Conservation (phyloP, 2,329 filamentous ascomycete genomes). For the Biscogniauxia mediterranea region DNA sequence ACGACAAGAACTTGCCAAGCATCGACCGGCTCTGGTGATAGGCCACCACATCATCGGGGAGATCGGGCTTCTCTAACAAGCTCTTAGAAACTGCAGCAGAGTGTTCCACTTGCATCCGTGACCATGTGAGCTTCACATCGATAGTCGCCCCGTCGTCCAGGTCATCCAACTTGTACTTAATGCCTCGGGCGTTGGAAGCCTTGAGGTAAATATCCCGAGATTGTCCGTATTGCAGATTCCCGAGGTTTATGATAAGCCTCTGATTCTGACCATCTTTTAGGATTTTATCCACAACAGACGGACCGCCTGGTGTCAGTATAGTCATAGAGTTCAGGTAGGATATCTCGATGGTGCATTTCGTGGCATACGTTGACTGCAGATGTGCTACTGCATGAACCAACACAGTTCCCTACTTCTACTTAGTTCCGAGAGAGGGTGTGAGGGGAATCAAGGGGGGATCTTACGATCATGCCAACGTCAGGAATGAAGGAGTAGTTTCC, state of each 20-base stretch:
- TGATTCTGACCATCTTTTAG: constrained; percentile 14
- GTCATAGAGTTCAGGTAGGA: constrained; percentile 36
- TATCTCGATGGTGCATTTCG: constrained; percentile 43
- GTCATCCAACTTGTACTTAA: background rate
- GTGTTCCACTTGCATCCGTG: constrained; percentile 19
- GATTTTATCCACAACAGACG: constrained; percentile 36
- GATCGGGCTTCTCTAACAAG: constrained; percentile 17
- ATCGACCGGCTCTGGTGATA: constrained; percentile 53
- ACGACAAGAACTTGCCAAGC: constrained; percentile 50
- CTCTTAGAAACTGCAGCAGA: constrained; percentile 8
- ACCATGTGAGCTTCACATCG: constrained; percentile 36
- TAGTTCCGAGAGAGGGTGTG: constrained; percentile 2
- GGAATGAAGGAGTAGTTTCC: constrained; percentile 63
- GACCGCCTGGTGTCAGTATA: constrained; percentile 40
- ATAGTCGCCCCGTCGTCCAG: constrained; percentile 28
- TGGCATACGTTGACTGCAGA: constrained; percentile 57
- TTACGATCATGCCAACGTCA: constrained; percentile 58
- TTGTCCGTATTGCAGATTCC: constrained; percentile 60
- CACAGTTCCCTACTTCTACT: constrained; percentile 47
- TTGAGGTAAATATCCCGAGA: constrained; percentile 54
- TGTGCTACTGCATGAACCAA: constrained; percentile 63
- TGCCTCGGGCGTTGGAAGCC: constrained; percentile 17
- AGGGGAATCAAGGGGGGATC: constrained; percentile 6
- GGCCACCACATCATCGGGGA: constrained; percentile 38
- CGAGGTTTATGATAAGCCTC: constrained; percentile 41